Evolutionary conservation across 176 grass and related monocot genomes (phyloP), one percentile per base, ranked within the genome.

Genomic region (Thinopyrum elongatum): DNA sequence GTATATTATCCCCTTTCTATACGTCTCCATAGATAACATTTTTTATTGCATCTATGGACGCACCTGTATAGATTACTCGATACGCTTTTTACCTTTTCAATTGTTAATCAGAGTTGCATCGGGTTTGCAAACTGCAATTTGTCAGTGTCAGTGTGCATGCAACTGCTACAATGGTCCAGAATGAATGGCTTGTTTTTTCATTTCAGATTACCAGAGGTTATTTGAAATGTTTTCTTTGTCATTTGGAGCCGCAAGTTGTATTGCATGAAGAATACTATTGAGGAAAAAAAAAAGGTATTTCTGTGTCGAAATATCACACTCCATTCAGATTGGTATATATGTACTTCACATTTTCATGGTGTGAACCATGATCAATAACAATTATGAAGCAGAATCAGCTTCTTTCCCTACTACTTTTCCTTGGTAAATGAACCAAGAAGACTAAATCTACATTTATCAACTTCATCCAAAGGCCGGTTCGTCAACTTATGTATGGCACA

Each of bases 311-410:
- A 5, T 77, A 74, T 80, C 69, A 12, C 38, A 49, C 21, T 80
- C 61, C n/a, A 51, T 61, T 80, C 35, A 29, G 34, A 61, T 63
- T 77, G 44, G 76, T 80, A 87, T 84, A 77, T 81, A 84, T 84
- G 75, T 80, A 87, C 46, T 63, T 70, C 15, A 69, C 85, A 79
- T 84, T 68, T 84, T 58, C 51, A 74, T 76, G 58, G 15, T 70
- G 23, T 65, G 74, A 26, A 65, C 84, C 60, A 35, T 83, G 31
- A 72, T 79, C 13, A 30, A 46, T 69, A n/a, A n/a, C 14, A 67
- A 80, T 62, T 80, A 75, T 73, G 65, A n/a, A 73, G 31, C 42
- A 83, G 46, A 35, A 28, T 83, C 60, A 68, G 81, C 22, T 10
- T 51, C 60, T 78, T 46, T 77, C 27, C 33, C 71, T 66, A 38